Evolutionary conservation across 108 stramenopile genomes (phyloP), one percentile per base, ranked within the genome.

Genomic region (Cyclotella sp.): DNA sequence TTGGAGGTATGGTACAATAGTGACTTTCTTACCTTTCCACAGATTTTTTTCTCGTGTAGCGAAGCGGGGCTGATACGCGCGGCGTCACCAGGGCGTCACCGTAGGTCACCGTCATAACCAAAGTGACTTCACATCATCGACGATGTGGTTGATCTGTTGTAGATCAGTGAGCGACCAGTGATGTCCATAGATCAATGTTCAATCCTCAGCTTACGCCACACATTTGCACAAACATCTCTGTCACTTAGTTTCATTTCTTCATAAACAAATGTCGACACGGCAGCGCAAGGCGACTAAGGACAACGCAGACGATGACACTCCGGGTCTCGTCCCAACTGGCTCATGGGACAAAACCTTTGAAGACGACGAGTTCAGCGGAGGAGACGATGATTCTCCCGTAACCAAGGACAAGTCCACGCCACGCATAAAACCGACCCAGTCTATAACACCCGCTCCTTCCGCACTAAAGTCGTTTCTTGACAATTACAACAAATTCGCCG

Each of bases 401-500:
- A 39, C 14, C 6, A n/a, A 34, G 8, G 52, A 53, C 27, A 53
- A 52, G 39, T 27, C 6, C 29, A 15, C 19, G 3, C 9, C 19
- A 10, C 11, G 54, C 51, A 57, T 18, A 16, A 49, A 65, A 74
- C 9, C 45, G 26, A 12, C 30, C 22, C 2, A 29, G 12, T 53
- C 21, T 66, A 27, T 26, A 21, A 24, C 71, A 52, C 67, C 74
- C 15, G 28, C 74, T 39, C 58, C 73, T 18, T 53, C 51, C 46
- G 19, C 58, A 19, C 72, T 83, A 9, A 73, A 70, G 58, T 30
- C 62, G 15, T 78, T 83, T 41, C 77, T 78, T 51, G 13, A 53
- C 9, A 66, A 30, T 21, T 78, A 71, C 63, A 47, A 45, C 59
- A 60, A 72, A 60, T 83, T 83, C 54, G 46, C 64, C 22, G 66